A percentile compares a stretch with the other conserved stretches of the same genome.
phyloP scores from a whole-genome alignment of 2,329 filamentous ascomycete genomes.

The Myotisia sp. region DNA sequence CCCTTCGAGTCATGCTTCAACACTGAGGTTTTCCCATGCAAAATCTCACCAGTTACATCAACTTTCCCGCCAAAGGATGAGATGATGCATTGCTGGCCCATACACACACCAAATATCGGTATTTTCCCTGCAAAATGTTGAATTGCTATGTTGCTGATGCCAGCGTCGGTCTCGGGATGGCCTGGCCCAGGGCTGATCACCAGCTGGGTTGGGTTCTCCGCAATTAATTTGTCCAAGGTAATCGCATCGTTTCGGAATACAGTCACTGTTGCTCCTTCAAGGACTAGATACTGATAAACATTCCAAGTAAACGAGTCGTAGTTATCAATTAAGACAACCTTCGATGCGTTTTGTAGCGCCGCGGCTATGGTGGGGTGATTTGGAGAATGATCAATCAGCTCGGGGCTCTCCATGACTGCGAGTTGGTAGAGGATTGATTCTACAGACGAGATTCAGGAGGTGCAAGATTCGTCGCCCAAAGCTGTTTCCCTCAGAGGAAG shows the following conservation, averaged over 20 bases:
- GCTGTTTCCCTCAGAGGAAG: no score
- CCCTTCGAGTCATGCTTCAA: conserved; percentile 80
- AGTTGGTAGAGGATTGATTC: no score
- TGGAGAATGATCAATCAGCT: conserved; percentile 66
- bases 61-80: conserved; percentile 86
- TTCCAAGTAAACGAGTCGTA: conserved; percentile 99
- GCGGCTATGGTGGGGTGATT: conserved; percentile 58
- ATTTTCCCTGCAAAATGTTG: conserved; percentile 86
- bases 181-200: conserved; percentile 92
- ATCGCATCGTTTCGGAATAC: conserved; percentile 91
- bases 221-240: conserved; percentile 66
- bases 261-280: conserved; percentile 84
- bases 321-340: conserved; percentile 93
- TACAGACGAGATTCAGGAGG: no score
- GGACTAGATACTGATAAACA: conserved; percentile 91
- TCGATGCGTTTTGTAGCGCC: conserved; percentile 64
- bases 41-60: conserved; percentile 82
- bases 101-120: conserved; percentile 91
- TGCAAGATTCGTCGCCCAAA: no score
- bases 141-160: conserved; percentile 84
- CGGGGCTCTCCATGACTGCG: no score
- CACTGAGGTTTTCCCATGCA: conserved; percentile 92
- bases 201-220: conserved; percentile 76
- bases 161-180: conserved; percentile 80
- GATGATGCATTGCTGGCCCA: conserved; percentile 98